Conservation (phyloP, 352 stramenopile species). For the Hyaloperonospora arabidopsidis region DNA sequence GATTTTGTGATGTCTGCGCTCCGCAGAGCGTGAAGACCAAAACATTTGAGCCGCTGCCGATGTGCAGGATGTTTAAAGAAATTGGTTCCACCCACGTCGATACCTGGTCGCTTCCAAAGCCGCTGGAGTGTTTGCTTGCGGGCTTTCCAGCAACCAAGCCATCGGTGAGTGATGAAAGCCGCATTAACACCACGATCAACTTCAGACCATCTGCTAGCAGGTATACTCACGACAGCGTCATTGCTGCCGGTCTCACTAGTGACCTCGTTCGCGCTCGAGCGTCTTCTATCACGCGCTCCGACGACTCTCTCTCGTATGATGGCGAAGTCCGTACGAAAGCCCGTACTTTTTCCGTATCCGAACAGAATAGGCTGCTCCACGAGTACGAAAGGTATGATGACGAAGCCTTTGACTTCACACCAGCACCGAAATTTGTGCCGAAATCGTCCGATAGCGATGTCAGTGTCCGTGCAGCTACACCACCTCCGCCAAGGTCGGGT, state of each 20-base stretch:
- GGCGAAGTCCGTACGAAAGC: conserved; percentile 37
- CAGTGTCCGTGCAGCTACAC: conserved; percentile 38
- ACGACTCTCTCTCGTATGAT: conserved; percentile 38
- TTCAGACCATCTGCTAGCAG: conserved; percentile 37
- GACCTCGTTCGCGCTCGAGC: conserved; percentile 58
- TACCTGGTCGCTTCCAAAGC: conserved; percentile 45
- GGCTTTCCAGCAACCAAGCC: conserved; percentile 28
- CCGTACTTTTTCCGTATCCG: conserved; percentile 38
- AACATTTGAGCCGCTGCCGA: conserved; percentile 62
- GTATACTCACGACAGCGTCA: conserved; percentile 44
- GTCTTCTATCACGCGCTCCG: conserved; percentile 44
- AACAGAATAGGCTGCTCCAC: conserved; percentile 36
- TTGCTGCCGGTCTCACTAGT: conserved; percentile 50
- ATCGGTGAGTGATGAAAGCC: conserved; percentile 32
- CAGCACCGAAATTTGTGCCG: conserved; percentile 14
- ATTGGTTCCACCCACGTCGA: conserved; percentile 29
- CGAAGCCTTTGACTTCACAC: conserved; percentile 47
- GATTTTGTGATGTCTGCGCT: conserved; percentile 53
- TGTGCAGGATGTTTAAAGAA: conserved; percentile 71
- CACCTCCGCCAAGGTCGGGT: conserved; percentile 37
- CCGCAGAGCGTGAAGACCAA: conserved; percentile 38
- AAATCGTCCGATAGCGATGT: conserved; percentile 42
- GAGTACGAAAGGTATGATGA: conserved; percentile 72
- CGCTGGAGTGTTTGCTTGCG: conserved; percentile 51
- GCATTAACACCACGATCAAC: conserved; percentile 19